Evolutionary conservation across 2,329 filamentous ascomycete genomes (phyloP), one percentile per base, ranked within the genome.

Genomic region (Graphilbum fragrans): DNA sequence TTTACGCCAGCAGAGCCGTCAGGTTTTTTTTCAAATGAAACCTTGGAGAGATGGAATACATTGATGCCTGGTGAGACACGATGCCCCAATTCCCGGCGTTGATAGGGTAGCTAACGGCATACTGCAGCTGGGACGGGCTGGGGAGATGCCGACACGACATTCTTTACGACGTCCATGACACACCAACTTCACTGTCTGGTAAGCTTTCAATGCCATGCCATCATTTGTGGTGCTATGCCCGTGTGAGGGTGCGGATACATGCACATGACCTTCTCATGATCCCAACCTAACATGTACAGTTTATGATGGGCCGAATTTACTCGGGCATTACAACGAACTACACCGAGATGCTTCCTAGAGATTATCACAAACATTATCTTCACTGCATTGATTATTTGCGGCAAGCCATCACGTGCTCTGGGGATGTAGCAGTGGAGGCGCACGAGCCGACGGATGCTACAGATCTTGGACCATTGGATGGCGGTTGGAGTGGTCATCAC

Each of bases 301-400:
- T 56, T 45, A 59, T 59, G 54, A 59, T 60, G 52, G 56, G 52
- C 4, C 49, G 52, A 12, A 58, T 60, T 37, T 61, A 55, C 46
- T 50, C 55, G 6, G 50, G 46, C 7, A 39, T 59, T 3, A 39
- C 42, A 3, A 19, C 17, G 7, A 19, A 19, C n/a, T 18, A 8
- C 4, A 34, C n/a, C 6, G 14, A 8, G 5, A 12, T 16, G 17
- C 32, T 34, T 5, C 32, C 32, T 18, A 34, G 17, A 4, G 56
- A 59, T 38, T 54, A 54, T 36, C 47, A 55, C 43, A 45, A 47
- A 41, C 63, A 65, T 46, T 64, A 59, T 48, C 54, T 60, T 37
- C 61, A 66, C 49, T 64, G 62, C 50, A 57, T 65, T 41, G 60
- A 62, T 44, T 64, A 65, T 39, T 53, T 65, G 44, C 53, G 62